A percentile compares a stretch with the other conserved stretches of the same genome.
These are phyloP conservation scores for Jatropha multifida DNA, from an alignment of 441 rosid genomes.

Conservation along the genomic window DNA sequence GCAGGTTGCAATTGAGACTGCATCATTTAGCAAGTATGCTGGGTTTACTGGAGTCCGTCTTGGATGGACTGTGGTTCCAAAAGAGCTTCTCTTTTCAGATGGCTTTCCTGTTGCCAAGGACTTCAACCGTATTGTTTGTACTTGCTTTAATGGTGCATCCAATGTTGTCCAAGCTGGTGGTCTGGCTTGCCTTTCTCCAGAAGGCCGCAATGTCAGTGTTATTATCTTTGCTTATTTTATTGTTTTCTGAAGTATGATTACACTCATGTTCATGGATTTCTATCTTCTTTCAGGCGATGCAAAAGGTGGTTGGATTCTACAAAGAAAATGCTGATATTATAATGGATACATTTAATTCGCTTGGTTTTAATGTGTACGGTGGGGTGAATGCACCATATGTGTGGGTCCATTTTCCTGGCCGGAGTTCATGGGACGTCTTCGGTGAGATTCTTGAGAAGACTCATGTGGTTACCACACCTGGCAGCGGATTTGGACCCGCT, in stretches of 20 bases:
- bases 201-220: constrained; percentile 75
- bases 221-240: not conserved
- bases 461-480: constrained; percentile 93
- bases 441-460: constrained; percentile 91
- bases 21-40: constrained; percentile 97
- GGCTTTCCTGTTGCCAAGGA: constrained; percentile 93
- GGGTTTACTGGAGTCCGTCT: constrained; percentile 98
- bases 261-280: not conserved
- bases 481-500: constrained; percentile 97
- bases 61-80: constrained; percentile 96
- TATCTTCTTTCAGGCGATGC: constrained; percentile 68
- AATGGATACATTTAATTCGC: constrained; percentile 73
- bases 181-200: constrained; percentile 86
- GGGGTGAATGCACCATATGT: constrained; percentile 89
- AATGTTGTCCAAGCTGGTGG: constrained; percentile 93
- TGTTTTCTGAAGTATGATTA: constrained; percentile 2
- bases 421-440: constrained; percentile 95
- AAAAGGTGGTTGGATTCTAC: constrained; percentile 81
- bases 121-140: constrained; percentile 82
- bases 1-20: constrained; percentile 92
- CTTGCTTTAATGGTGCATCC: constrained; percentile 96
- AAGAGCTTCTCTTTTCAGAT: constrained; percentile 79
- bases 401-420: constrained; percentile 96
- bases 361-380: constrained; percentile 81
- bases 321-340: constrained; percentile 85